A percentile compares a stretch with the other conserved stretches of the same genome.
Conservation (phyloP, 2,329 filamentous ascomycete species). For the Plenodomus tracheiphilus region DNA sequence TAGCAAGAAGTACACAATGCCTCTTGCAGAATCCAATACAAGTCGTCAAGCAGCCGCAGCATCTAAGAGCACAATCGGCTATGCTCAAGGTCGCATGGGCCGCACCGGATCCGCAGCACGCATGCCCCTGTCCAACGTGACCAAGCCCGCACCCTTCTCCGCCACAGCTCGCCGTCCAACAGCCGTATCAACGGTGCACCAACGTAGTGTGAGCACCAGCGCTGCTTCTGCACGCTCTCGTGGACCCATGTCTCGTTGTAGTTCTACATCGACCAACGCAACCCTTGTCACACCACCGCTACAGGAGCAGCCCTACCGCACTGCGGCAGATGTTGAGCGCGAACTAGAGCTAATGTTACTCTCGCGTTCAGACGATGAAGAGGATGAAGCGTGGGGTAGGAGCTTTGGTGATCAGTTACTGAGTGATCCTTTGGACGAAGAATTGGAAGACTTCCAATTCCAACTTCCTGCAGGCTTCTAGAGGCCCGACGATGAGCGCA, state of each 20-base stretch:
- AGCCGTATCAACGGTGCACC: constrained; percentile 17
- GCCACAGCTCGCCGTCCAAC: constrained; percentile 25
- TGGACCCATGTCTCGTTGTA: constrained; percentile 37
- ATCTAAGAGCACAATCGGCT: constrained; percentile 82
- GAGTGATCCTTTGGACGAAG: constrained; percentile 32
- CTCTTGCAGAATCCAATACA: constrained; percentile 50
- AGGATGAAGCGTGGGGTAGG: constrained; percentile 36
- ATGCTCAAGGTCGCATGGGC: constrained; percentile 71
- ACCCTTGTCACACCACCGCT: constrained; percentile 29
- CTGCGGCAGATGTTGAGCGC: constrained; percentile 39
- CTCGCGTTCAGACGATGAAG: constrained; percentile 30
- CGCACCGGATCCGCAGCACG: constrained; percentile 47
- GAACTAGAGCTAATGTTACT: constrained; percentile 37
- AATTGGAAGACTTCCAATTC: constrained; percentile 37
- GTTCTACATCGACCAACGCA: constrained; percentile 35
- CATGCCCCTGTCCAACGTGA: constrained; percentile 43
- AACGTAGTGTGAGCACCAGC: constrained; percentile 15
- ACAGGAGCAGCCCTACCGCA: constrained; percentile 28
- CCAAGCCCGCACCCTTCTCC: constrained; percentile 34
- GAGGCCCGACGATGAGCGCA: neutral
- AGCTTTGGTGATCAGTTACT: constrained; percentile 33
- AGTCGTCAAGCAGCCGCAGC: constrained; percentile 66
- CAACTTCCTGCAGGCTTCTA: constrained; percentile 37
- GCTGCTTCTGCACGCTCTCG: constrained; percentile 15
- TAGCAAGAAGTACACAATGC: constrained; percentile 46